These are phyloP conservation scores for Saitozyma podzolica DNA, from an alignment of 768 basidiomycete genomes.

Conservation along the genomic window DNA sequence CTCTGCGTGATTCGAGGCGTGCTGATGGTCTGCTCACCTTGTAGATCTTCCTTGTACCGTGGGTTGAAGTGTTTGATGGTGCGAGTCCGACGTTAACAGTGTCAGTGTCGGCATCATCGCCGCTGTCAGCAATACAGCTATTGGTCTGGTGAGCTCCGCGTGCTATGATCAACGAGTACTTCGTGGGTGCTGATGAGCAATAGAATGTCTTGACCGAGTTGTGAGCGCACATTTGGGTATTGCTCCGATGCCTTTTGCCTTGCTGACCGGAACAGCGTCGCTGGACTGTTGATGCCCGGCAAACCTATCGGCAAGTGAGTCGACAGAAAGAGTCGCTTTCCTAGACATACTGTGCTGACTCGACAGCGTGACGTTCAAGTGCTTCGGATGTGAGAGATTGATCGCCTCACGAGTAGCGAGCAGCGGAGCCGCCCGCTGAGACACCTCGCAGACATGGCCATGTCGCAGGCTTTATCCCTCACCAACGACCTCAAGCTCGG, in stretches of 20 bases:
- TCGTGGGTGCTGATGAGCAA: slow-evolving; percentile 8
- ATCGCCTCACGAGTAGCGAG: not conserved
- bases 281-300: slow-evolving; percentile 50
- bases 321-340: not conserved
- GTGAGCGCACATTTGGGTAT: slow-evolving; percentile 21
- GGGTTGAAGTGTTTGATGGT: slow-evolving; percentile 4
- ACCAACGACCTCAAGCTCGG: slow-evolving; percentile 51
- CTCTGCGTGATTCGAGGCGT: not conserved
- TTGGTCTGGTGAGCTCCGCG: slow-evolving; percentile 43
- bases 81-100: not conserved
- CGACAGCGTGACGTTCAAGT: slow-evolving; percentile 48
- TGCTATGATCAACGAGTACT: not conserved
- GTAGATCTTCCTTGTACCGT: slow-evolving; percentile 49
- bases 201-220: slow-evolving; percentile 54
- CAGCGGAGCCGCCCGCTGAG: not conserved
- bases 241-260: not conserved
- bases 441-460: slow-evolving; percentile 46
- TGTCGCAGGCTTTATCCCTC: slow-evolving; percentile 50
- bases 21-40: slow-evolving; percentile 4
- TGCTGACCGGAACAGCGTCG: slow-evolving; percentile 36
- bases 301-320: slow-evolving; percentile 53
- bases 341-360: slow-evolving; percentile 3
- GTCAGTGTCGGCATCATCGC: slow-evolving; percentile 48
- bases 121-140: slow-evolving; percentile 51
- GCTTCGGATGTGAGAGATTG: slow-evolving; percentile 41